Evolutionary conservation across 331 rosid genomes (phyloP).

Genomic region (Rosa hybrid): DNA sequence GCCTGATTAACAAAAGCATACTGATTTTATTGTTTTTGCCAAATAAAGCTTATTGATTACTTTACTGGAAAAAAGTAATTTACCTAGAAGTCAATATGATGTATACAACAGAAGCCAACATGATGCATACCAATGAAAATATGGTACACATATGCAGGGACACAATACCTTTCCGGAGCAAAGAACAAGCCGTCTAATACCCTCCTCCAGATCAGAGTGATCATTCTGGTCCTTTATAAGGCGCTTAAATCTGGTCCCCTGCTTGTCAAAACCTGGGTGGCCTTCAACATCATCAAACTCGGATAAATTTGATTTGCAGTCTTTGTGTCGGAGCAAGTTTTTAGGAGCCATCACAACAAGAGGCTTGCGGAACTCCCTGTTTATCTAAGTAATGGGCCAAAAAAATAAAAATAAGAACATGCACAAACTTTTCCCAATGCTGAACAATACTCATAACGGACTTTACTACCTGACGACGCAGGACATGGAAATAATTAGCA

Average conservation of each 20-base stretch:
- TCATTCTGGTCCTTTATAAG: slow-evolving; percentile 86
- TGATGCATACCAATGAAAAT: neutral
- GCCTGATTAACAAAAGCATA: neutral
- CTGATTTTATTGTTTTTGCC: neutral
- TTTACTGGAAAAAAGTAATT: neutral
- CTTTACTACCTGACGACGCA: slow-evolving; percentile 68
- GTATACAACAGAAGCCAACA: neutral
- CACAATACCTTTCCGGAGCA: slow-evolving; percentile 88
- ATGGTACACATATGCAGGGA: neutral
- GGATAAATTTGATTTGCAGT: slow-evolving; percentile 82
- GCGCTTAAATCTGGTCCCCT: slow-evolving; percentile 95
- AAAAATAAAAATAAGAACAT: slow-evolving; percentile 13
- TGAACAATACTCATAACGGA: slow-evolving; percentile 13
- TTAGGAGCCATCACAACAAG: slow-evolving; percentile 95
- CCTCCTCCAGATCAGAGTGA: slow-evolving; percentile 76
- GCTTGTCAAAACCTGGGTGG: slow-evolving; percentile 97
- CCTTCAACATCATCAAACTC: slow-evolving; percentile 98
- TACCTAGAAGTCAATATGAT: neutral
- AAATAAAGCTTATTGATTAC: neutral
- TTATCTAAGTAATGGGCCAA: slow-evolving; percentile 42
- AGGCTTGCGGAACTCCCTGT: slow-evolving; percentile 91
- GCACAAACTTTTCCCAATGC: slow-evolving; percentile 2
- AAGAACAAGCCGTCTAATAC: slow-evolving; percentile 79
- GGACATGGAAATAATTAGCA: slow-evolving; percentile 92
- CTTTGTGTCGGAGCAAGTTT: slow-evolving; percentile 86